Percentiles rank a stretch among this genome's conserved stretches.
phyloP scores from a whole-genome alignment of 2,329 filamentous ascomycete genomes.

The Colletotrichum costaricense region DNA sequence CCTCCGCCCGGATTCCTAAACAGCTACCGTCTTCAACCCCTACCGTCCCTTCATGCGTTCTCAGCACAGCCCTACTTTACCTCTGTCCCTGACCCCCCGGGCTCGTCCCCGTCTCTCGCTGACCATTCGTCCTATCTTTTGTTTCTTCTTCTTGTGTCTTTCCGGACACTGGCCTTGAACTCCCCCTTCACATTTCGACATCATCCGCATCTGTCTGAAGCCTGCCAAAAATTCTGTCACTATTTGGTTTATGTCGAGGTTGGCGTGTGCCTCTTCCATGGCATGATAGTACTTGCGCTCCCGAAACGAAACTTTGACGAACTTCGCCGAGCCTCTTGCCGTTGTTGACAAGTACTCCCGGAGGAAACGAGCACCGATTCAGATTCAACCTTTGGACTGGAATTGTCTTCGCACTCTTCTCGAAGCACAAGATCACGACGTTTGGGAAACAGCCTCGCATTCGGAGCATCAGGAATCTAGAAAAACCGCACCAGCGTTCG shows the following conservation, averaged over 20 bases:
- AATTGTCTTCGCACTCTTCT: slow-evolving; percentile 36
- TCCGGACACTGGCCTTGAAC: slow-evolving; percentile 28
- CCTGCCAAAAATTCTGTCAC: slow-evolving; percentile 18
- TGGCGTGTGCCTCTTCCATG: slow-evolving; percentile 28
- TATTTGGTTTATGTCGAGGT: slow-evolving; percentile 24
- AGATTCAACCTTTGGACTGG: slow-evolving; percentile 37
- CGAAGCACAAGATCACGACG: not conserved
- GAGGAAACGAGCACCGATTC: slow-evolving; percentile 39
- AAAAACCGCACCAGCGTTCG: slow-evolving; percentile 20
- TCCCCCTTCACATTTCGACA: slow-evolving; percentile 19
- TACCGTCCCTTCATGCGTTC: slow-evolving; percentile 45
- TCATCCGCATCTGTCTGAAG: slow-evolving; percentile 10
- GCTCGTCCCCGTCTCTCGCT: slow-evolving; percentile 33
- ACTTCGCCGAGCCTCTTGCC: slow-evolving; percentile 8
- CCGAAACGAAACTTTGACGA: slow-evolving; percentile 39
- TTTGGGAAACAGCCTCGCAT: not conserved
- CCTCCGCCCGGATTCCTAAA: slow-evolving; percentile 42
- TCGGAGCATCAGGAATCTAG: not conserved
- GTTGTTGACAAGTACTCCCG: slow-evolving; percentile 11
- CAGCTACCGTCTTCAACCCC: slow-evolving; percentile 44
- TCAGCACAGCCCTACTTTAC: slow-evolving; percentile 44
- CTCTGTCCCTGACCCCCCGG: slow-evolving; percentile 34
- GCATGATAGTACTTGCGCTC: slow-evolving; percentile 34
- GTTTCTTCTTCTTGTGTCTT: slow-evolving; percentile 37
- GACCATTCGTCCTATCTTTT: slow-evolving; percentile 43